These are phyloP conservation scores for Pachysolen tannophilus DNA, from an alignment of 805 yeast species.

Conservation along the genomic window DNA sequence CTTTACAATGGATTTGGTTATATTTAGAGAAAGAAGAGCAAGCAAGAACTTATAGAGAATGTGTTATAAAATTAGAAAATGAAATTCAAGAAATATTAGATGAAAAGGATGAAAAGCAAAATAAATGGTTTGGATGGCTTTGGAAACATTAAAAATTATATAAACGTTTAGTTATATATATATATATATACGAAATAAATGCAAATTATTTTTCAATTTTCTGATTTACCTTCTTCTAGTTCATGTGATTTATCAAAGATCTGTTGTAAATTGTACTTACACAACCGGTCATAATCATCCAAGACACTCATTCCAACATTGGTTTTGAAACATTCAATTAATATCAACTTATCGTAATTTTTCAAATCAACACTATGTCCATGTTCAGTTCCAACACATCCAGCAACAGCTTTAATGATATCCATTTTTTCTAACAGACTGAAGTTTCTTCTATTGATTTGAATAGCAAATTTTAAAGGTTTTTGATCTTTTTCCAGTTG, in stretches of 20 bases:
- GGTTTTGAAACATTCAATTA: conserved; percentile 84
- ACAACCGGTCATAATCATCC: conserved; percentile 49
- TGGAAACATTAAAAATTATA: neutral
- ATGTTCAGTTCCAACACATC: conserved; percentile 56
- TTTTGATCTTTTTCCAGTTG: conserved; percentile 35
- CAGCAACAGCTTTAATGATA: conserved; percentile 68
- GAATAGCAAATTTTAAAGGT: conserved; percentile 63
- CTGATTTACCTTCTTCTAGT: neutral
- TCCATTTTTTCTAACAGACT: conserved; percentile 61
- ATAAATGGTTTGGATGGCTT: conserved; percentile 7
- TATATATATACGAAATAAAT: neutral
- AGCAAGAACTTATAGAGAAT: conserved; percentile 15
- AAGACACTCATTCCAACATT: conserved; percentile 86
- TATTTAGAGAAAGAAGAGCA: conserved; percentile 22
- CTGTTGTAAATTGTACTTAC: conserved; percentile 76
- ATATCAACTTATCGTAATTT: conserved; percentile 64
- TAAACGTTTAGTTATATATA: neutral
- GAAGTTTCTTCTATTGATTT: conserved; percentile 73
- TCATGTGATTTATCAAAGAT: conserved; percentile 44
- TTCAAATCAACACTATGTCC: conserved; percentile 79
- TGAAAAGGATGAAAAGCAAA: conserved; percentile 5
- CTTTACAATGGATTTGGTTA: conserved; percentile 25
- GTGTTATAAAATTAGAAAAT: conserved; percentile 16
- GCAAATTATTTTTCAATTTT: neutral
- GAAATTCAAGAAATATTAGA: conserved; percentile 20